Base-by-base conservation (phyloP, 2,329 filamentous ascomycete species). In the Onygenales sp. region DNA sequence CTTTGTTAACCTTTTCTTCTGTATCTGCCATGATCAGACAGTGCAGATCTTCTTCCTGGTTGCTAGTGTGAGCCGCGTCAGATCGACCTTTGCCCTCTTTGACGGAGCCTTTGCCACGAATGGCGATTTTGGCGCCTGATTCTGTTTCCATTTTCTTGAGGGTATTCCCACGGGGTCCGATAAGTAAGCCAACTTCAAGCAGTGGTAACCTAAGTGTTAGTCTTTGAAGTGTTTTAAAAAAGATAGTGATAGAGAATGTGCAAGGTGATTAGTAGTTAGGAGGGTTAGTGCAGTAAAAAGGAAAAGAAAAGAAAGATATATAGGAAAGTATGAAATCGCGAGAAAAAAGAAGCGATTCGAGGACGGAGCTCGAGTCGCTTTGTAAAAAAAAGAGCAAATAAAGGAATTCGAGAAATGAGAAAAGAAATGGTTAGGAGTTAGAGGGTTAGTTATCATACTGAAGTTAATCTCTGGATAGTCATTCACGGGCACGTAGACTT, bases 401-500 rank as follows among this genome's bases (percentile, higher is more conserved):
- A 61, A 65, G 64, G 59, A 59, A 69, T 67, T 71, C 67, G 71
- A 63, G 61, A 66, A 57, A 62, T 65, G 62, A 65, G 61, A 47
- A 66, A 65, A 64, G 75, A 70, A 76, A 68, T 66, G 68, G 74
- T 87, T 85, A 87, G 84, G 81, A 80, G 84, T 87, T 86, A 85
- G 84, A 90, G 89, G 90, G 89, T 95, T 95, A 95, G 91, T 86
- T 91, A 93, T 92, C 92, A 92, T 96, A 98, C 93, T 98, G 89
- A 98, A 98, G 86, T 98, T 98, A 85, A 98, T 97, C 76, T 98
- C 93, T 81, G 93, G 93, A 74, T 98, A 98, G 76, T 98, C 93
- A 83, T 98, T 98, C 78, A 98, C 93, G 72, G 93, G 93, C 73
- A 98, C 93, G 73, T 98, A 98, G 87, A 98, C 94, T 81, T 98